Conservation (phyloP, 83 land plant genomes). For the Picea mariana region DNA sequence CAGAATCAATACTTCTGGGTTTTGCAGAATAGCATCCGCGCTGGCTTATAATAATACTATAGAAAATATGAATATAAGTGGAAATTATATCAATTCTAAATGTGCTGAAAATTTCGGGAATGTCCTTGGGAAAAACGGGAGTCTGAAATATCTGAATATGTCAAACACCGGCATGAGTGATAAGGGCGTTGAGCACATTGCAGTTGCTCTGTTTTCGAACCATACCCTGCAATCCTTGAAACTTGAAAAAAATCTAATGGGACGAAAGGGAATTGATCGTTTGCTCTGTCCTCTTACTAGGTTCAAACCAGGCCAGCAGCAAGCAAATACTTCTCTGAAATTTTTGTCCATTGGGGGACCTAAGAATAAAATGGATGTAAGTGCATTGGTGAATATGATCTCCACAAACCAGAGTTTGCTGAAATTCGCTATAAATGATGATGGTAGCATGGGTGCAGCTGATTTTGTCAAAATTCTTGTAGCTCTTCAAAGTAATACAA, state of each 20-base stretch:
- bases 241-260: slow-evolving; percentile 55
- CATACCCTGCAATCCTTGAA: slow-evolving; percentile 37
- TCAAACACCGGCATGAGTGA: slow-evolving; percentile 51
- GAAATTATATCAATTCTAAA: slow-evolving; percentile 46
- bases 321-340: no score
- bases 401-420: slow-evolving; percentile 52
- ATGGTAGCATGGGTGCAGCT: slow-evolving; percentile 11
- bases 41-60: slow-evolving; percentile 55
- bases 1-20: slow-evolving; percentile 23
- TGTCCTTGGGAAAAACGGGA: slow-evolving; percentile 49
- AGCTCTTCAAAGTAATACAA: slow-evolving; percentile 51
- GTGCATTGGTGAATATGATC: slow-evolving; percentile 46
- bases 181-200: slow-evolving; percentile 53
- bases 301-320: not conserved
- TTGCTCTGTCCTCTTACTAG: slow-evolving; percentile 61
- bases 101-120: slow-evolving; percentile 62
- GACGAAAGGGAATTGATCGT: slow-evolving; percentile 58
- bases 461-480: slow-evolving; percentile 43
- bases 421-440: slow-evolving; percentile 44
- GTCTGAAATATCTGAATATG: slow-evolving; percentile 46
- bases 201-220: slow-evolving; percentile 64
- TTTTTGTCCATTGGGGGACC: no score
- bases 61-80: slow-evolving; percentile 18
- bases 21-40: slow-evolving; percentile 20
- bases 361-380: slow-evolving; percentile 33